These are phyloP conservation scores for Phialemoniopsis sp. DNA, from an alignment of 2,329 filamentous ascomycete genomes.

Conservation along the genomic window DNA sequence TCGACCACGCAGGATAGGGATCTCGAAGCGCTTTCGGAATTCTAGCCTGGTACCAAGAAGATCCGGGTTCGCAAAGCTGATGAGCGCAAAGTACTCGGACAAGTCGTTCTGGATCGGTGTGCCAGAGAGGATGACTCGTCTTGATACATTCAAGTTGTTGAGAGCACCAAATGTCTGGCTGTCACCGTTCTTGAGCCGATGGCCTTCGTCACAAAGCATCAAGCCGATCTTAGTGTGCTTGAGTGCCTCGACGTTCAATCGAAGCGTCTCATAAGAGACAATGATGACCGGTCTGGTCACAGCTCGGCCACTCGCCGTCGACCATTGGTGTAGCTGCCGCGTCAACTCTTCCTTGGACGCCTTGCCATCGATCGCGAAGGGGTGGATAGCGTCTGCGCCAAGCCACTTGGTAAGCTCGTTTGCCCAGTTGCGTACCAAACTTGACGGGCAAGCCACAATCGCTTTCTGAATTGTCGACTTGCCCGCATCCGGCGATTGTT, in stretches of 20 bases:
- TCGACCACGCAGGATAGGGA: conserved; percentile 86
- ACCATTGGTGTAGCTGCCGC: conserved; percentile 89
- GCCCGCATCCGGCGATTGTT: conserved; percentile 93
- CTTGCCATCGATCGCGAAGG: conserved; percentile 96
- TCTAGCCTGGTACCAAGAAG: conserved; percentile 84
- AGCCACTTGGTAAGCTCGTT: conserved; percentile 98
- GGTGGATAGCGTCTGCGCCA: conserved; percentile 81
- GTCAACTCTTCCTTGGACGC: conserved; percentile 91
- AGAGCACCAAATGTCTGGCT: conserved; percentile 91
- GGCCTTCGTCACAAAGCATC: conserved; percentile 93
- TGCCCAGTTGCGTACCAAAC: conserved; percentile 95
- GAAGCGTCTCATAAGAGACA: conserved; percentile 93
- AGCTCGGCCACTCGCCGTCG: conserved; percentile 82
- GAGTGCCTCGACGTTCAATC: conserved; percentile 85
- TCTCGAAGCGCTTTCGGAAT: conserved; percentile 89
- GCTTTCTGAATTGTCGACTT: conserved; percentile 93
- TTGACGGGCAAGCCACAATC: conserved; percentile 94
- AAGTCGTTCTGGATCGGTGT: conserved; percentile 98
- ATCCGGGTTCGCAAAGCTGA: conserved; percentile 94
- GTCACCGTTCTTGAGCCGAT: conserved; percentile 94
- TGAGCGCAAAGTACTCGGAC: conserved; percentile 94
- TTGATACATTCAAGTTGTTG: conserved; percentile 83
- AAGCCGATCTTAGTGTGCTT: conserved; percentile 87
- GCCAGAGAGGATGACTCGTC: conserved; percentile 90
- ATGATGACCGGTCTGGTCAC: conserved; percentile 93